Base-by-base conservation (phyloP, 2,329 filamentous ascomycete species). In the Metarhizium rileyi region DNA sequence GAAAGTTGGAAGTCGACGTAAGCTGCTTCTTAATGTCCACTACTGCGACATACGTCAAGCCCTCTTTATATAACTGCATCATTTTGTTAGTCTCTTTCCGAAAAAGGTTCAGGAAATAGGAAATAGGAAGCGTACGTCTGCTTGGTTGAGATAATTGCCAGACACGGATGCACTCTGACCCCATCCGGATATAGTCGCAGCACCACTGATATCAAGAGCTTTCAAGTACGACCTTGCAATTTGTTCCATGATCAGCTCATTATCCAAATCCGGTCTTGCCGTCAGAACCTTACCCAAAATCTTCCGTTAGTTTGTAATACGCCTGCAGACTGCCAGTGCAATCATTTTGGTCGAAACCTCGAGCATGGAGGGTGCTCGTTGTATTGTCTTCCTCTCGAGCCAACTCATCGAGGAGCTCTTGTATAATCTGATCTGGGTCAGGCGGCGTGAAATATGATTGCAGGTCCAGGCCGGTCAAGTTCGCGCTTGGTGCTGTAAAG, bases 91-190 rank as follows among this genome's bases (percentile, higher is more conserved):
- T 41, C 22, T 3, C 2, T 5, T 18, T 9, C n/a, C n/a, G n/a
- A n/a, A n/a, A n/a, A n/a, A n/a, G n/a, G n/a, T n/a, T n/a, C n/a
- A n/a, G n/a, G n/a, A n/a, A n/a, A n/a, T n/a, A n/a, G n/a, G n/a
- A n/a, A n/a, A n/a, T n/a, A n/a, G n/a, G n/a, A n/a, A n/a, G n/a
- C n/a, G n/a, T 38, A 40, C 47, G 28, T 45, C 5, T 20, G 47
- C 20, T 7, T 49, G 28, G 12, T 49, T 27, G 4, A 49, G 47
- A 22, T 49, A 49, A n/a, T 27, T 4, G 10, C 47, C 47, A 3
- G 47, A 49, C 10, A 45, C 5, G 27, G 18, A 14, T 22, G 47
- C 47, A 22, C 41, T 40, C n/a, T 49, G 47, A 16, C 47, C 47
- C 18, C 22, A 49, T 10, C 41, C 42, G 10, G 40, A 36, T 3